Percentiles rank a stretch among this genome's conserved stretches.
Conservation (phyloP, 1,284 basidiomycete species). For the Trametes pubescens region DNA sequence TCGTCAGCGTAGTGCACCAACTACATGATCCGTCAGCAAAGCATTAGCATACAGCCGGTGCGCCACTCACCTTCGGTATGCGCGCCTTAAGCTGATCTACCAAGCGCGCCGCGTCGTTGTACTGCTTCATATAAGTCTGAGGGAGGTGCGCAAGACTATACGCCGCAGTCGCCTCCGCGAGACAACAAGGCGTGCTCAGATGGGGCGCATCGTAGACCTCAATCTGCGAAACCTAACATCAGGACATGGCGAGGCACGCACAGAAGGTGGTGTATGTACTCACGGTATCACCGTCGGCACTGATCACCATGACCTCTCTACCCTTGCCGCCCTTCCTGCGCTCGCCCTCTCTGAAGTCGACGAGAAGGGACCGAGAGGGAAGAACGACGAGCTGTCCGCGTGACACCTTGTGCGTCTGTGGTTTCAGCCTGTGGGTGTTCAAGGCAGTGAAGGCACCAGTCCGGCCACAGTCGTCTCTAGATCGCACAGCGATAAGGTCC, state of each 20-base stretch:
- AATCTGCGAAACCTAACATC: conserved; percentile 42
- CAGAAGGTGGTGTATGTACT: conserved; percentile 4
- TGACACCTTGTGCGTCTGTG: conserved; percentile 56
- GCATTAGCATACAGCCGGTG: not conserved
- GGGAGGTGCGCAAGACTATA: conserved; percentile 51
- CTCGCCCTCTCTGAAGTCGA: conserved; percentile 64
- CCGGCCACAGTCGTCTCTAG: conserved; percentile 34
- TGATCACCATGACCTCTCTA: conserved; percentile 55
- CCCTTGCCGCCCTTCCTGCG: conserved; percentile 55
- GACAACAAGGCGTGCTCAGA: conserved; percentile 55
- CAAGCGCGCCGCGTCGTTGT: conserved; percentile 53
- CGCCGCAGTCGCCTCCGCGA: conserved; percentile 50
- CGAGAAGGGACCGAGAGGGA: conserved; percentile 55
- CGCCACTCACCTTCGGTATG: conserved; percentile 55
- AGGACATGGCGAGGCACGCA: not conserved
- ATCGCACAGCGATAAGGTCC: not conserved
- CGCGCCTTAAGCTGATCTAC: conserved; percentile 59
- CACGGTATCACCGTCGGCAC: conserved; percentile 48
- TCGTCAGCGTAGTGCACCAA: too few species aligned
- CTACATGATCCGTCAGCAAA: conserved; percentile 38
- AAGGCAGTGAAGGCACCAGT: conserved; percentile 47
- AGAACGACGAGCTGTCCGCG: conserved; percentile 58
- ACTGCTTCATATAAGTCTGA: conserved; percentile 50
- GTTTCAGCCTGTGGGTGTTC: conserved; percentile 48
- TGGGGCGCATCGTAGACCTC: conserved; percentile 57